These are phyloP conservation scores for Trichoderma simmonsii DNA, from an alignment of 2,329 filamentous ascomycete species.

Conservation along the genomic window DNA sequence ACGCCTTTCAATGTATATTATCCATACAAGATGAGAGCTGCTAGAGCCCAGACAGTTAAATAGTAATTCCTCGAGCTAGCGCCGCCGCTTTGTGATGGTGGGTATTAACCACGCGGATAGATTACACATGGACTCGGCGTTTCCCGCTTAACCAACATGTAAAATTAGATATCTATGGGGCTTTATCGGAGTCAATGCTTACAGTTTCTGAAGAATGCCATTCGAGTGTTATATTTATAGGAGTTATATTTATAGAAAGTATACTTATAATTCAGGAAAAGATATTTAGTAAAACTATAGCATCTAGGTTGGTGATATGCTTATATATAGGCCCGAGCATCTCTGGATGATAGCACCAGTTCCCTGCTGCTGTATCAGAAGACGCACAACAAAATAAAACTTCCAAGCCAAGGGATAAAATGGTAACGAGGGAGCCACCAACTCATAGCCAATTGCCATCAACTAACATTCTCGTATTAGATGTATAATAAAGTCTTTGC, in stretches of 20 bases:
- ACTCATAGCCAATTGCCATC: background rate
- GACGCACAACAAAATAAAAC: background rate
- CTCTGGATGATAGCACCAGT: background rate
- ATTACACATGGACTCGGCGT: background rate
- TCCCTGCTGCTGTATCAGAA: background rate
- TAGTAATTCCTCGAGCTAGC: background rate
- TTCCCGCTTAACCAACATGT: background rate
- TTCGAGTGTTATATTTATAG: background rate
- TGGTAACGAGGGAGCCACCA: background rate
- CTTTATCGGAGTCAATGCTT: background rate
- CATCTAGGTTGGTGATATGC: background rate
- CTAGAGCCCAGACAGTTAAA: background rate
- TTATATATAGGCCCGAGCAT: background rate
- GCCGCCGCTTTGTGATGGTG: background rate
- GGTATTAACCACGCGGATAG: background rate
- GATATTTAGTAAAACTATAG: background rate
- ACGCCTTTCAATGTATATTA: background rate
- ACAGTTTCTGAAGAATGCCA: background rate
- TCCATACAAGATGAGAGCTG: background rate
- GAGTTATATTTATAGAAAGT: background rate
- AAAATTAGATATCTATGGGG: background rate
- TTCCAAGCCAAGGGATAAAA: background rate
- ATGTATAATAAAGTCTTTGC: background rate
- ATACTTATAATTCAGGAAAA: fast-evolving
- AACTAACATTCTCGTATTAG: background rate